Evolutionary conservation across 768 basidiomycete genomes (phyloP).

Genomic region (Mycena vulgaris): DNA sequence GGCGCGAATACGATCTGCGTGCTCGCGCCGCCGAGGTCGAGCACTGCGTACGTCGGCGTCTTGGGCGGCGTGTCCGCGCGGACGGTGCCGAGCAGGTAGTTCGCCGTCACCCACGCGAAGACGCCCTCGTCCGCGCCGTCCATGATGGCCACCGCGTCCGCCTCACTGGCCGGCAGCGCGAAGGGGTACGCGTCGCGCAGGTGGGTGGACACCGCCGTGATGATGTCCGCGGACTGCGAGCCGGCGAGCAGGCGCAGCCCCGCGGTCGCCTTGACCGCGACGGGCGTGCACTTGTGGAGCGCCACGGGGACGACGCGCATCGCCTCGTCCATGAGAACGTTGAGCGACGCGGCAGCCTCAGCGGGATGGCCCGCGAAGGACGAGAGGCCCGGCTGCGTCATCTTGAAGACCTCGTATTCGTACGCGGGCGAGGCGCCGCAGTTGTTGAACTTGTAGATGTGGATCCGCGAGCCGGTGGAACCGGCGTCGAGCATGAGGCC

Average conservation of each 20-base stretch:
- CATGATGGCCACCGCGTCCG: conserved; percentile 89
- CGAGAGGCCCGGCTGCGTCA: conserved; percentile 85
- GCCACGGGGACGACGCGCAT: conserved; percentile 75
- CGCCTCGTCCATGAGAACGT: conserved; percentile 87
- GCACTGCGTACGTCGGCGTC: too few relatives aligned
- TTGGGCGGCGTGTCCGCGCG: conserved; percentile 67
- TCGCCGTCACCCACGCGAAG: conserved; percentile 99
- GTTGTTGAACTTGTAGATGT: too few relatives aligned
- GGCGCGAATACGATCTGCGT: too few relatives aligned
- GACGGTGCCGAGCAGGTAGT: conserved; percentile 89
- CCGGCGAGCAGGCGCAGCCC: conserved; percentile 86
- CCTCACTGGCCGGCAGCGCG: conserved; percentile 63
- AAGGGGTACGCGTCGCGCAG: too few relatives aligned
- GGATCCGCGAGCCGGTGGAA: conserved; percentile 79
- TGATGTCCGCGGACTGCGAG: conserved; percentile 75
- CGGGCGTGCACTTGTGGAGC: conserved; percentile 83
- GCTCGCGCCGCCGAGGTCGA: too few relatives aligned
- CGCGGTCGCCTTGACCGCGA: conserved; percentile 94
- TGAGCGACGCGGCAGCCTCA: conserved; percentile 85
- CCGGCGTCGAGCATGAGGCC: too few relatives aligned
- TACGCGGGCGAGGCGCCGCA: conserved; percentile 74
- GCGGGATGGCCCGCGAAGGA: conserved; percentile 69
- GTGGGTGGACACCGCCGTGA: conserved; percentile 75
- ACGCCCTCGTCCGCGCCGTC: conserved; percentile 97
- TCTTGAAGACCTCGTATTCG: conserved; percentile 90